A percentile compares a stretch with the other conserved stretches of the same genome.
Conservation (phyloP, 495 filamentous ascomycete species). For the Daldinia childiae region DNA sequence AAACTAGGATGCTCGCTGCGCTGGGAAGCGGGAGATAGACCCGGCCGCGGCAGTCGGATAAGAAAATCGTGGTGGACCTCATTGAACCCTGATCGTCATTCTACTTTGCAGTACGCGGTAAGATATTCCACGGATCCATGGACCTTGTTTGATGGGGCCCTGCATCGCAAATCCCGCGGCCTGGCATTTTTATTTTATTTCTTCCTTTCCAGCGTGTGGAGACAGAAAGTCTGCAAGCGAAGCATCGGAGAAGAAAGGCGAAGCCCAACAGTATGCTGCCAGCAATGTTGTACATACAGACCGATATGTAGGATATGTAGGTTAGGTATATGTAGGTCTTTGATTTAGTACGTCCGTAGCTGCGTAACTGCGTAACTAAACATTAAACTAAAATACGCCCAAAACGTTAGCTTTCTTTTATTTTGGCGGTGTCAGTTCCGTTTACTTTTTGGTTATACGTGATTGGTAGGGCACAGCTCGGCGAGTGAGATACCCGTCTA, state of each 20-base stretch:
- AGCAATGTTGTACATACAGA: slow-evolving; percentile 38
- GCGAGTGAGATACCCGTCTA: slow-evolving; percentile 25
- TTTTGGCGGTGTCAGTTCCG: slow-evolving; percentile 36
- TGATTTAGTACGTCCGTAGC: slow-evolving; percentile 19
- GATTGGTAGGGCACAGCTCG: slow-evolving; percentile 35
- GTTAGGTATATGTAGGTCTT: too few species aligned
- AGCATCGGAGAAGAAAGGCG: slow-evolving; percentile 26
- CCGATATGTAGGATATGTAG: too few species aligned
- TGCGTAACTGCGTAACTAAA: too few species aligned
- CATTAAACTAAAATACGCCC: not conserved
- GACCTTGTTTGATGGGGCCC: slow-evolving; percentile 39
- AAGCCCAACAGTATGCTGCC: slow-evolving; percentile 38
- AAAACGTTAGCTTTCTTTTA: slow-evolving; percentile 18
- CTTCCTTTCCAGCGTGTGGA: slow-evolving; percentile 19
- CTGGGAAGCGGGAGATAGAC: slow-evolving; percentile 39
- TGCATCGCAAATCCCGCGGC: slow-evolving; percentile 40
- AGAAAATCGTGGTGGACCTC: slow-evolving; percentile 24
- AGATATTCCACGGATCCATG: slow-evolving; percentile 30
- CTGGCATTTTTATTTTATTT: slow-evolving; percentile 14
- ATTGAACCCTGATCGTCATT: slow-evolving; percentile 43
- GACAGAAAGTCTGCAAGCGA: slow-evolving; percentile 32
- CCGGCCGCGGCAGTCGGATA: slow-evolving; percentile 44
- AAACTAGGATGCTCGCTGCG: slow-evolving; percentile 6
- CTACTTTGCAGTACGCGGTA: slow-evolving; percentile 6
- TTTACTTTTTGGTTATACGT: slow-evolving; percentile 18